Base-by-base conservation (phyloP, 257 asterid genomes). In the Capsicum pubescens region DNA sequence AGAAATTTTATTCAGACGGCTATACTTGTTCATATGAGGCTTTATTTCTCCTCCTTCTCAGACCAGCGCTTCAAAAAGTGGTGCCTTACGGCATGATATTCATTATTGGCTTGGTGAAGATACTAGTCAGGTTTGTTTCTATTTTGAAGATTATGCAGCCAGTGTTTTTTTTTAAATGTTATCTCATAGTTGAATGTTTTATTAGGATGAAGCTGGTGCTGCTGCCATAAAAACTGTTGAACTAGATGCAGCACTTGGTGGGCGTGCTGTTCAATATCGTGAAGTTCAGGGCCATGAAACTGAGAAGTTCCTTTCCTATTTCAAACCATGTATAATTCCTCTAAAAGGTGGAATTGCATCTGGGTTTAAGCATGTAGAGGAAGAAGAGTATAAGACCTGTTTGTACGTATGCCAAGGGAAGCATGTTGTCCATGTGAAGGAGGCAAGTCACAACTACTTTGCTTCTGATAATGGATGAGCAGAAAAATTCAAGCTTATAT, bases 251-350 rank as follows among this genome's bases (percentile, higher is more conserved):
- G 97, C 97, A 74, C 91, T 97, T 84, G 99, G 98, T 71, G 99
- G 99, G 60, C 95, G 99, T 59, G 99, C 99, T 26, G 98, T 95
- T 85, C 99, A 97, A 86, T 97, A 95, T 87, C 98, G 98, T 84
- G 99, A 97, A 94, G 87, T 92, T 63, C 99, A 97, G 90, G 98
- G 99, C 80, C 95, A 91, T 84, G 99, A 97, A 90, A 93, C 99
- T 7, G 99, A 94, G 86, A 95, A 92, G 87, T 97, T 97, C 88
- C 99, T 97, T 90, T 97, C 99, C 52, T 93, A 97, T 89, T 97
- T 95, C 87, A 97, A 94, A 86, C 99, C 99, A 82, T 97, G 99
- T 86, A 97, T 97, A 83, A 92, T 97, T 84, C 99, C 99, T 88
- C 94, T 90, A 92, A 94, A 92, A 89, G 99, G 99, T 83, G 99